Evolutionary conservation across 2,329 filamentous ascomycete genomes (phyloP).

Genomic region (Penicillium sp.): DNA sequence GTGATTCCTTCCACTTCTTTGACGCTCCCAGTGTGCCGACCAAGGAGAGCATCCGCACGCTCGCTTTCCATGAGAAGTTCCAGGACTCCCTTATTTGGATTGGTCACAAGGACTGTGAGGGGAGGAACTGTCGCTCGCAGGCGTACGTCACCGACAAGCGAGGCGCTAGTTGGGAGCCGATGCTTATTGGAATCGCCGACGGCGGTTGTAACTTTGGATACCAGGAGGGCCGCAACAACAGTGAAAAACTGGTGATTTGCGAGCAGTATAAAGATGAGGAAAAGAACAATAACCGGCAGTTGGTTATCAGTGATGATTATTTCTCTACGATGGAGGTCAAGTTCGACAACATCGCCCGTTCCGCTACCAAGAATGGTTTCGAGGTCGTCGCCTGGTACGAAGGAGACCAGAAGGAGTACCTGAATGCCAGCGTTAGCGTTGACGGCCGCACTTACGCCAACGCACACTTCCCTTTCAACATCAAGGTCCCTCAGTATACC

Average conservation of each 20-base stretch:
- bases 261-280: conserved; percentile 64
- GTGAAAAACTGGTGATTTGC: conserved; percentile 63
- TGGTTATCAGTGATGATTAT: conserved; percentile 76
- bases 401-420: conserved; percentile 59
- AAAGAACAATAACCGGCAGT: conserved; percentile 60
- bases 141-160: conserved; percentile 77
- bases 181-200: conserved; percentile 63
- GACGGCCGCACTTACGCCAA: conserved; percentile 79
- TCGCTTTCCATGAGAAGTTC: conserved; percentile 78
- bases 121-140: conserved; percentile 64
- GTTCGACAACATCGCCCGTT: conserved; percentile 72
- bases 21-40: conserved; percentile 16
- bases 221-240: conserved; percentile 56
- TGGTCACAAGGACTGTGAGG: conserved; percentile 66
- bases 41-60: conserved; percentile 48
- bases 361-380: conserved; percentile 95
- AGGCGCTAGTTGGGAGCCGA: conserved; percentile 71
- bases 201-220: conserved; percentile 84
- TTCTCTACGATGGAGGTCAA: conserved; percentile 65
- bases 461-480: conserved; percentile 81
- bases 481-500: conserved; percentile 79
- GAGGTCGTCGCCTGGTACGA: conserved; percentile 77
- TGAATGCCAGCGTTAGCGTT: conserved; percentile 78
- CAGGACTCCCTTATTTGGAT: conserved; percentile 93
- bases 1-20: conserved; percentile 60